These are phyloP conservation scores for Hymenoscyphus infarciens DNA, from an alignment of 2,329 filamentous ascomycete species.

Conservation along the genomic window DNA sequence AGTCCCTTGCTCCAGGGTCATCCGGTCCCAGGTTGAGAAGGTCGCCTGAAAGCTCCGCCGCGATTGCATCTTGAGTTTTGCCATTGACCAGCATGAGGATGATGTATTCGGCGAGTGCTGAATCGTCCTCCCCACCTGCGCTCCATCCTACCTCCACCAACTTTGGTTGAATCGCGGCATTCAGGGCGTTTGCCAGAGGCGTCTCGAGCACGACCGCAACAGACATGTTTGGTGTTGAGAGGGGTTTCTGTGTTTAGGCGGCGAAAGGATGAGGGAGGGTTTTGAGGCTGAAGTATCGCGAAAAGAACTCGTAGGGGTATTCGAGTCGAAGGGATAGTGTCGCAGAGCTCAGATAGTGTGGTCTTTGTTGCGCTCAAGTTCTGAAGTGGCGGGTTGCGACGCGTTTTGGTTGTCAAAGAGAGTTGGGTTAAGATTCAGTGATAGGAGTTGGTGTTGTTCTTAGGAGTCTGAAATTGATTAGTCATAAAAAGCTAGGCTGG, in stretches of 20 bases:
- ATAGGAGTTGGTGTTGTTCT: neutral
- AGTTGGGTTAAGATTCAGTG: conserved; percentile 3
- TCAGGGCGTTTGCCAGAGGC: conserved; percentile 80
- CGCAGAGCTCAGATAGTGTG: neutral
- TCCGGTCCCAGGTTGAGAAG: conserved; percentile 78
- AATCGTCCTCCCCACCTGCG: conserved; percentile 69
- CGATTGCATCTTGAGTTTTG: conserved; percentile 87
- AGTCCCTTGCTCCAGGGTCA: conserved; percentile 76
- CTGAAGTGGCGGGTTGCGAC: conserved; percentile 3
- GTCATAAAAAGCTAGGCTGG: neutral
- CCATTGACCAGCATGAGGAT: conserved; percentile 96
- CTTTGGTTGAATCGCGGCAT: conserved; percentile 81
- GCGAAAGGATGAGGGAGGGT: conserved; percentile 11
- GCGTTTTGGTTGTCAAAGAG: conserved; percentile 8
- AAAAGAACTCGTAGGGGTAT: neutral
- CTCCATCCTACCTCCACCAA: conserved; percentile 92
- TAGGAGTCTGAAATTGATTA: neutral
- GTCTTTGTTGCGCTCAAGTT: conserved; percentile 9
- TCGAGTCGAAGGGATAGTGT: conserved; percentile 5
- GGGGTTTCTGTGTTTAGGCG: conserved; percentile 14
- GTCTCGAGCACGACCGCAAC: conserved; percentile 74
- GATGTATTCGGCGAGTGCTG: conserved; percentile 90
- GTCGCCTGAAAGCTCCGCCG: conserved; percentile 81
- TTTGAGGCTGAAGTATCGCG: conserved; percentile 12
- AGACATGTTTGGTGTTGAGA: conserved; percentile 56